Evolutionary conservation across 2,329 filamentous ascomycete genomes (phyloP), one percentile per base, ranked within the genome.

Genomic region (Cordyceps farinosa): DNA sequence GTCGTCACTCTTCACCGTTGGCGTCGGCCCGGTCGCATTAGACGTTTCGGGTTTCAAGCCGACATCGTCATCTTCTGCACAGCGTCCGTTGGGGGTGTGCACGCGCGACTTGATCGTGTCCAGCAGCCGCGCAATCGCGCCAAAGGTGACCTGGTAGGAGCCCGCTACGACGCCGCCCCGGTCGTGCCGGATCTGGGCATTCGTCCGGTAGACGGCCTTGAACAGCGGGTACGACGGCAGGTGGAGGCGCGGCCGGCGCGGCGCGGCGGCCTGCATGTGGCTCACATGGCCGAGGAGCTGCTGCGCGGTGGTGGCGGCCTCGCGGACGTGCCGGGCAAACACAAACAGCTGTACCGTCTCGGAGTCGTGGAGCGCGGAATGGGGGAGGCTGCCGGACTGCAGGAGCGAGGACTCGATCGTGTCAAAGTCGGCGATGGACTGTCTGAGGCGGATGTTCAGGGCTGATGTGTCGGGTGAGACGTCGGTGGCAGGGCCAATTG

Each of bases 161-260:
- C 82, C 82, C 5, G 83, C 83, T 5, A 84, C 85, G 27, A 84
- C 76, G 30, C 84, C 83, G 22, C 84, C 84, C 65, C 84, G 77
- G 68, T 87, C 84, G 66, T 87, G 84, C 38, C 83, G 76, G 5
- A 86, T 83, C 66, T 85, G 83, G 3, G 79, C 76, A 67, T 86
- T 86, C 6, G 81, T 80, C 40, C 83, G 75, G 66, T 84, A 79
- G 1, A 85, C 62, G 5, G 82, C 77, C 68, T 86, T 86, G 51
- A 69, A 67, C n/a, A 82, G 75, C 0, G 83, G 81, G 65, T 86
- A 86, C 0, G 80, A 81, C 3, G 84, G 83, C 1, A 80, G 70
- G 62, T 84, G 77, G 11, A 85, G 66, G 5, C 73, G 75, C 62
- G 76, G 79, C 65, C 75, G 71, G 62, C 72, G 71, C 4, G 77